Base-by-base conservation (phyloP, 495 filamentous ascomycete genomes). In the Daldinia bambusicola region DNA sequence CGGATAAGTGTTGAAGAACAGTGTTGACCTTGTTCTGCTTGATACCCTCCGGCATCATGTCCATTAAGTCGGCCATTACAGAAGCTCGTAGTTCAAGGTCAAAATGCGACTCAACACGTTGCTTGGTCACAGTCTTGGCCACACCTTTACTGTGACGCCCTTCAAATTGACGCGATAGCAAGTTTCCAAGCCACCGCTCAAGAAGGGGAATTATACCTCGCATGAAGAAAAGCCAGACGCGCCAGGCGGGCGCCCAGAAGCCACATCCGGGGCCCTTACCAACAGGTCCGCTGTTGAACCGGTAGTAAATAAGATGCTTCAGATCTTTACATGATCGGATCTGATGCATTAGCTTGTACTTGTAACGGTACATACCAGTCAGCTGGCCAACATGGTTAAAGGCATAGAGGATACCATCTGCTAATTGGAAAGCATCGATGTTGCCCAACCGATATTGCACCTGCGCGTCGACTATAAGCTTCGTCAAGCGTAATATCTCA, bases 221-320 rank as follows among this genome's bases (percentile, higher is more conserved):
- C 93, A 99, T 97, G 85, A 99, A 99, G 83, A 99, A 98, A n/a
- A 99, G 84, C 96, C 96, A 99, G 0, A 99, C 96, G 74, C 96
- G 87, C 96, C 96, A 99, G 36, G 96, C 95, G 7, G 96, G 96
- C 5, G 96, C 96, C 96, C 96, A 99, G 85, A 99, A 99, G 77
- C 96, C 96, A 77, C 95, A 98, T 26, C 96, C 96, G 60, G 96
- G 96, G 61, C 96, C 96, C 77, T 99, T 99, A 32, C 96, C 96
- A 48, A 99, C 96, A 22, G 96, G 92, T 0, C 95, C 95, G 37
- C 94, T 95, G 79, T 99, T 99, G 84, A 99, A 99, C 13, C 96
- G 92, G 79, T 99, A 98, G 83, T 99, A 99, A 69, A 99, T 98
- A 57, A 99, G 79, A 88, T 99, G 96, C 87, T 99, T 99, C 75